These are phyloP conservation scores for Rhodotorula toruloides DNA, from an alignment of 768 basidiomycete genomes.

Conservation along the genomic window DNA sequence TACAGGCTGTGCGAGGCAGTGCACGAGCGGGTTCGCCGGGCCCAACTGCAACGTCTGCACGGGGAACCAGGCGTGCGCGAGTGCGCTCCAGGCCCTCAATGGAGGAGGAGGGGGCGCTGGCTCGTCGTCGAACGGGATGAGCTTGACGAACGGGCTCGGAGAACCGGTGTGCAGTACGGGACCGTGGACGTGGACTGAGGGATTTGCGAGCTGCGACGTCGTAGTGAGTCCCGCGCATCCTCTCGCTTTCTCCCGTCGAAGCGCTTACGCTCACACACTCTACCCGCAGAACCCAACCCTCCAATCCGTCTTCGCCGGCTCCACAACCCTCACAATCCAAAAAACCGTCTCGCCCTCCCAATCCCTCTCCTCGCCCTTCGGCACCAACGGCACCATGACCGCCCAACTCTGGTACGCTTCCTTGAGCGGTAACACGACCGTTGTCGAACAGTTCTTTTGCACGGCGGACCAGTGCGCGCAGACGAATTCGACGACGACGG, in stretches of 20 bases:
- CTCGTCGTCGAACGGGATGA: not conserved
- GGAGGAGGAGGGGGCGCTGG: no score
- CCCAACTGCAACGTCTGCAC: constrained; percentile 70
- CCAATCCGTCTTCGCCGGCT: constrained; percentile 65
- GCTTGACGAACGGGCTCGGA: not conserved
- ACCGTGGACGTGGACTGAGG: constrained; percentile 67
- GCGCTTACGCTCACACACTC: not conserved
- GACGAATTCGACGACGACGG: constrained; percentile 46
- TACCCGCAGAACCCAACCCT: constrained; percentile 72
- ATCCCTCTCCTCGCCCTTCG: constrained; percentile 59
- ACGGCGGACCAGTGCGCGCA: constrained; percentile 66
- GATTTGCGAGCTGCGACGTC: constrained; percentile 80
- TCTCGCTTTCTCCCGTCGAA: not conserved
- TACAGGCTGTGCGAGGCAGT: constrained; percentile 36
- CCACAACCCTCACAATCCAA: constrained; percentile 69
- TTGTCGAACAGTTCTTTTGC: constrained; percentile 85
- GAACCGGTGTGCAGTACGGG: constrained; percentile 62
- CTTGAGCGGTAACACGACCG: constrained; percentile 45
- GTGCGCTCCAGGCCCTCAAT: constrained; percentile 50
- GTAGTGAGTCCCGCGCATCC: constrained; percentile 54
- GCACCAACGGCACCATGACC: constrained; percentile 50
- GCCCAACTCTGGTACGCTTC: constrained; percentile 35
- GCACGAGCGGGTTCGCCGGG: constrained; percentile 62
- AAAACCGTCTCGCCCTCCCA: constrained; percentile 65
- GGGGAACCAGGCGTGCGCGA: constrained; percentile 62